phyloP scores from a whole-genome alignment of 1,139 yeast species.

The Magnusiomyces magnusii region DNA sequence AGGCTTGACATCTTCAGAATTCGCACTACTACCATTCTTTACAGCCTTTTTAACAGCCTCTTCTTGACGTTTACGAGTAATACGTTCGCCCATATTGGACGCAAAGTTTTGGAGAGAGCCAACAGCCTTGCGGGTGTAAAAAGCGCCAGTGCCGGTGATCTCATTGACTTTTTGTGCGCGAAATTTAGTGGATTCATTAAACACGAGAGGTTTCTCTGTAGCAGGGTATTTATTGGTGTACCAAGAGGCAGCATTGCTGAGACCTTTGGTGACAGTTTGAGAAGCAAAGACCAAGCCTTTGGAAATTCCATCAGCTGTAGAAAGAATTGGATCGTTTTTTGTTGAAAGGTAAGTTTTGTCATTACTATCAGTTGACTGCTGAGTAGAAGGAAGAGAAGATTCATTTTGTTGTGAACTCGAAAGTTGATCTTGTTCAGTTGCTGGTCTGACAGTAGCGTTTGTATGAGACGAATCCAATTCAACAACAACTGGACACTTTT shows the following conservation, averaged over 20 bases:
- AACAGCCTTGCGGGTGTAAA: constrained; percentile 10
- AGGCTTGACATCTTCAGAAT: not conserved
- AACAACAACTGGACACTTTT: constrained; percentile 14
- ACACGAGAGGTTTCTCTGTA: constrained; percentile 9
- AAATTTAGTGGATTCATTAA: constrained; percentile 10
- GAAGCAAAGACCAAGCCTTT: constrained; percentile 10
- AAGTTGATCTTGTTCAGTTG: constrained; percentile 2
- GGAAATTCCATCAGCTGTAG: constrained; percentile 12
- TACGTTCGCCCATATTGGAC: constrained; percentile 7
- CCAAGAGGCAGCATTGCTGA: constrained; percentile 13
- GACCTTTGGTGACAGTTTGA: constrained; percentile 8
- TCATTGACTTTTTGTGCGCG: constrained; percentile 6
- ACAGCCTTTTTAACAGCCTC: constrained; percentile 32
- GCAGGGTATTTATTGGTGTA: constrained; percentile 12
- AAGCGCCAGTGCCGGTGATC: constrained; percentile 13
- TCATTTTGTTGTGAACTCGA: not conserved
- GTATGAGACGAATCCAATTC: constrained; percentile 2
- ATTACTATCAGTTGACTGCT: not conserved
- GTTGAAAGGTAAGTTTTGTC: not conserved
- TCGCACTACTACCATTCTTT: constrained; percentile 10
- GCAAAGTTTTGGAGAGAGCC: constrained; percentile 12
- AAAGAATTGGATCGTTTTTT: constrained; percentile 8
- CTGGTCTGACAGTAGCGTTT: constrained; percentile 7
- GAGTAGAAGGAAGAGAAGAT: not conserved
- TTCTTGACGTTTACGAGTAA: constrained; percentile 12